phyloP scores from a whole-genome alignment of 2,329 filamentous ascomycete genomes.

The Fusarium sp. region DNA sequence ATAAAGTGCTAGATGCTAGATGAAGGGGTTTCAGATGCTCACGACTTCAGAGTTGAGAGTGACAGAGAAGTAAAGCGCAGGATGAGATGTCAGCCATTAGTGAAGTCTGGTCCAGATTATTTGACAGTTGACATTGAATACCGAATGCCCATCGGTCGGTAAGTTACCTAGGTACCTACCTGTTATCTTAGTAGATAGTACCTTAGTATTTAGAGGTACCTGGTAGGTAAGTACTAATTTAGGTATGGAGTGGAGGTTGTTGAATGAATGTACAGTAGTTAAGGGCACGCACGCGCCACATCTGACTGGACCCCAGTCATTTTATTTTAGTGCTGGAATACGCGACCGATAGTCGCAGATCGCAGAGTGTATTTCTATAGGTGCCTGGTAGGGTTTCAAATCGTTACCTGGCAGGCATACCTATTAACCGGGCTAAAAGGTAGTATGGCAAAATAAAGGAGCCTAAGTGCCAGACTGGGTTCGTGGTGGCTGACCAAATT shows the following conservation, averaged over 20 bases:
- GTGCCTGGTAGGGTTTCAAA: neutral
- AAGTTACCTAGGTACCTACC: neutral
- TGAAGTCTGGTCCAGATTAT: slow-evolving; percentile 2
- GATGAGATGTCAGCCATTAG: neutral
- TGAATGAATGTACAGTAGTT: neutral
- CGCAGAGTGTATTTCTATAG: no score
- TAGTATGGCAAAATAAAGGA: neutral
- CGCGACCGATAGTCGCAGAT: neutral
- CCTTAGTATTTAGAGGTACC: no score
- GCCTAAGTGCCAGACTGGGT: neutral
- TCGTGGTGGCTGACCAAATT: neutral
- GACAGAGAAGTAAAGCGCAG: neutral
- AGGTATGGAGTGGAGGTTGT: neutral
- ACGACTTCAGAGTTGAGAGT: neutral
- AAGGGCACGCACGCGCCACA: slow-evolving; percentile 30
- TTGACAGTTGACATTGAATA: slow-evolving; percentile 16
- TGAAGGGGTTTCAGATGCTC: neutral
- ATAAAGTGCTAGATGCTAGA: neutral
- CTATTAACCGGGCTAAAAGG: neutral
- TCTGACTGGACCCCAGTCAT: slow-evolving; percentile 7
- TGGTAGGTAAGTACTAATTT: neutral
- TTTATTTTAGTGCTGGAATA: neutral
- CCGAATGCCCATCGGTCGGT: slow-evolving; percentile 1
- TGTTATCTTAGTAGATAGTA: no score
- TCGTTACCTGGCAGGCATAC: neutral